phyloP scores from a whole-genome alignment of 177 flowering plant species.

The Vitis hybrid region DNA sequence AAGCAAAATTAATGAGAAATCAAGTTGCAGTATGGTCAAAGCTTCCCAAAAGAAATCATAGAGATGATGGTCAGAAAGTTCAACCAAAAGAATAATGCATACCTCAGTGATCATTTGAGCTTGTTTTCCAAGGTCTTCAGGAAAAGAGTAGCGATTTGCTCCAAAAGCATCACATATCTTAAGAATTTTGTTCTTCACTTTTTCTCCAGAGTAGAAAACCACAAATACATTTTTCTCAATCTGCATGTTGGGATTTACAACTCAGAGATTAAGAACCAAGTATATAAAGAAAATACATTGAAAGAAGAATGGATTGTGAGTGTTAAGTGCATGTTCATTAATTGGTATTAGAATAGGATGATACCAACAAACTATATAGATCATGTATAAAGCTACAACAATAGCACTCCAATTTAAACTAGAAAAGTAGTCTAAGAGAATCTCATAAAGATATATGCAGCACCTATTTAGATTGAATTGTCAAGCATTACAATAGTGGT shows the following conservation, averaged over 20 bases:
- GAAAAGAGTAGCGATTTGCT: slow-evolving; percentile 86
- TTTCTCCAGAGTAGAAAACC: slow-evolving; percentile 93
- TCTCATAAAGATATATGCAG: background rate
- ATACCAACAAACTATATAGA: too few species aligned
- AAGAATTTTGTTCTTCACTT: slow-evolving; percentile 77
- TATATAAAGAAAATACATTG: background rate
- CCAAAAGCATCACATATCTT: slow-evolving; percentile 99
- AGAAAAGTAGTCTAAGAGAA: too few species aligned
- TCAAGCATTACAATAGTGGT: background rate
- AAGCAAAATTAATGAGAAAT: too few species aligned
- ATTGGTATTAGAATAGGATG: too few species aligned
- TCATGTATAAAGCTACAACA: too few species aligned
- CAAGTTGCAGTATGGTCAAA: too few species aligned
- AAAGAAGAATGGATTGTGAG: background rate
- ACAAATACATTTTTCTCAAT: slow-evolving; percentile 79
- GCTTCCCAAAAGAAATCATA: background rate
- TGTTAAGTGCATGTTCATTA: too few species aligned
- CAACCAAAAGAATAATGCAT: slow-evolving; percentile 7
- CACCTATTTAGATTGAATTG: background rate
- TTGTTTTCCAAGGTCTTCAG: slow-evolving; percentile 75
- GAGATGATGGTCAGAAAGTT: background rate
- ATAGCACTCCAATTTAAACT: too few species aligned
- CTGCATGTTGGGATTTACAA: slow-evolving; percentile 36
- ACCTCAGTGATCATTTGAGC: slow-evolving; percentile 77
- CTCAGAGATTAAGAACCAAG: slow-evolving; percentile 4